phyloP scores from a whole-genome alignment of 805 yeast genomes.

The Monosporozyma servazzii region DNA sequence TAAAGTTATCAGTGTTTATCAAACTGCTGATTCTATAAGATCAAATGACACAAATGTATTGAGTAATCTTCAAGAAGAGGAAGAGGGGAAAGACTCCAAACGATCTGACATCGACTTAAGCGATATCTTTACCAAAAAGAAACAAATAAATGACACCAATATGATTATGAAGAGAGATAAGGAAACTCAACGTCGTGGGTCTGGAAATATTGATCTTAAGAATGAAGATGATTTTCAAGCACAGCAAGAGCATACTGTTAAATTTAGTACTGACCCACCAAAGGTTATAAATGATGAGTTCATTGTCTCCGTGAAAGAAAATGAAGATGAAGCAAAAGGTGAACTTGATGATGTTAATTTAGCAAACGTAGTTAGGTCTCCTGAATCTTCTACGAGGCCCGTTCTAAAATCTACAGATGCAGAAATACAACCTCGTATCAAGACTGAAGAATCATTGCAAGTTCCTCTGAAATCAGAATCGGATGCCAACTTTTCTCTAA shows the following conservation, averaged over 20 bases:
- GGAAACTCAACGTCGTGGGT: neutral
- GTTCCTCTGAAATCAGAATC: neutral
- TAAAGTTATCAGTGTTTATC: slow-evolving; percentile 26
- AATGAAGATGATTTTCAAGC: neutral
- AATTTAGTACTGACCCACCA: slow-evolving; percentile 22
- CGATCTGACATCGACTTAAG: slow-evolving; percentile 16
- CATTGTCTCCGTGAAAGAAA: neutral
- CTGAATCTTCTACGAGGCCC: neutral
- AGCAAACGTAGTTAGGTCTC: neutral
- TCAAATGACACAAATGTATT: neutral
- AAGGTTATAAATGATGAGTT: slow-evolving; percentile 15
- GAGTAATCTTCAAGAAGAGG: slow-evolving; percentile 1
- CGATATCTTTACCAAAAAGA: slow-evolving; percentile 19
- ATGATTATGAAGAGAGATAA: neutral
- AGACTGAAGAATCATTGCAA: neutral
- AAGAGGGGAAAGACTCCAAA: slow-evolving; percentile 7
- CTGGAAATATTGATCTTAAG: neutral
- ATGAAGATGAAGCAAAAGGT: neutral
- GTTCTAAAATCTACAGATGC: neutral
- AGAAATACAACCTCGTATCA: neutral
- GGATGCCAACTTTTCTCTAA: neutral
- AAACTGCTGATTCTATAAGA: slow-evolving; percentile 4
- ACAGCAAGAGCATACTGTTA: slow-evolving; percentile 19
- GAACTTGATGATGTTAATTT: neutral
- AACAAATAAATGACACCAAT: neutral